These are phyloP conservation scores for Amoebophrya sp. DNA, from an alignment of 169 alveolate genomes.

Conservation along the genomic window DNA sequence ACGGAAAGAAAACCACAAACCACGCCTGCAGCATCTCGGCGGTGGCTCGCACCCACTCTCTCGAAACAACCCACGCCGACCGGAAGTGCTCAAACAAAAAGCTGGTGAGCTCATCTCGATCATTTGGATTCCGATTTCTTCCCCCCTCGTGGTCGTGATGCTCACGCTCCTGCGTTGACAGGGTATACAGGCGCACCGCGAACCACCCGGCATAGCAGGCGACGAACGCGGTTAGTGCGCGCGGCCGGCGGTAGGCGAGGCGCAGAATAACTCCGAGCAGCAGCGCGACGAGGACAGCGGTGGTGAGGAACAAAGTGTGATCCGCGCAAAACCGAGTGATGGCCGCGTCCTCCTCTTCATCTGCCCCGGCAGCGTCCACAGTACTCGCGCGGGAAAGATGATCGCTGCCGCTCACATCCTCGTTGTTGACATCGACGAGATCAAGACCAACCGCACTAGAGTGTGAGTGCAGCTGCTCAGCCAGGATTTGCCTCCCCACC, in stretches of 20 bases:
- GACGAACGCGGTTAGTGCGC: neutral
- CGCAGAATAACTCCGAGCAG: neutral
- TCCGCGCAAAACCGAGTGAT: neutral
- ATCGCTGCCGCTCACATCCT: too few relatives aligned
- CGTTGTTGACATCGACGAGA: too few relatives aligned
- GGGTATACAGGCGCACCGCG: neutral
- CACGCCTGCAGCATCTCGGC: neutral
- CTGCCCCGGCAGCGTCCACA: too few relatives aligned
- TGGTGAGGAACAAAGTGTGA: neutral
- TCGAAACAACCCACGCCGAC: neutral
- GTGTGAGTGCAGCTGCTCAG: too few relatives aligned
- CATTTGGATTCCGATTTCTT: too few relatives aligned
- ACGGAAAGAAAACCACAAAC: neutral
- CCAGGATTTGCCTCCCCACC: too few relatives aligned
- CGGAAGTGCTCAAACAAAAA: neutral
- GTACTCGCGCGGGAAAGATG: too few relatives aligned
- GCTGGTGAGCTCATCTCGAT: too few relatives aligned
- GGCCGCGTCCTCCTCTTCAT: too few relatives aligned
- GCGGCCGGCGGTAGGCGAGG: neutral
- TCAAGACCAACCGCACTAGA: too few relatives aligned
- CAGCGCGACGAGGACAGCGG: neutral
- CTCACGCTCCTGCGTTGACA: neutral
- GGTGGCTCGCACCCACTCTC: neutral
- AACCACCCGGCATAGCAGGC: neutral
- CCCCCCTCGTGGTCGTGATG: neutral